These are phyloP conservation scores for Fusarium phyllophilum DNA, from an alignment of 2,329 filamentous ascomycete species.

Conservation along the genomic window DNA sequence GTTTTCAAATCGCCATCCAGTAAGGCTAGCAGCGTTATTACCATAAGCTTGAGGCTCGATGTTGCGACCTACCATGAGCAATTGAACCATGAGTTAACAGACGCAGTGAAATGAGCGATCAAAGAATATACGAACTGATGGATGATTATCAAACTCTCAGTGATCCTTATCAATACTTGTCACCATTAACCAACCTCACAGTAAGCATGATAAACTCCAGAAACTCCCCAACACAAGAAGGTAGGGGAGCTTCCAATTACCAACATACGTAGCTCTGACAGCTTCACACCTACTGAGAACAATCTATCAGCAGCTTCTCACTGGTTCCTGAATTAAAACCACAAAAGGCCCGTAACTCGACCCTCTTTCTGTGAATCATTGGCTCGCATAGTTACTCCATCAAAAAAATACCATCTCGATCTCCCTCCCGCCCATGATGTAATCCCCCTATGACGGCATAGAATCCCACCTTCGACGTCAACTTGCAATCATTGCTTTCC, in stretches of 20 bases:
- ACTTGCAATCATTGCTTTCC: slow-evolving; percentile 30
- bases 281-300: slow-evolving; percentile 13
- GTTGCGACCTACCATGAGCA: rapidly evolving
- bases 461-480: slow-evolving; percentile 39
- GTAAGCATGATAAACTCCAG: slow-evolving; percentile 8
- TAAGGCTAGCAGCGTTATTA: background rate
- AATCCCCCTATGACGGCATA: slow-evolving; percentile 45
- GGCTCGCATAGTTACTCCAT: background rate
- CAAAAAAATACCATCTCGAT: slow-evolving; percentile 29
- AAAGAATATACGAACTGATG: rapidly evolving
- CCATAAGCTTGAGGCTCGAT: rapidly evolving
- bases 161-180: background rate
- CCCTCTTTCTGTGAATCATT: background rate
- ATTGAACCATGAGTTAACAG: background rate
- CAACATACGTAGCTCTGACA: background rate
- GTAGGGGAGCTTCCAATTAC: slow-evolving; percentile 1
- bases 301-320: background rate
- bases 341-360: slow-evolving; percentile 2
- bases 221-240: background rate
- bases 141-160: background rate
- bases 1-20: background rate
- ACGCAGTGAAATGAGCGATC: too few species aligned
- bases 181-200: background rate
- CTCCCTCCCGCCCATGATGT: slow-evolving; percentile 37
- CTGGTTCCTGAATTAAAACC: slow-evolving; percentile 4